Evolutionary conservation across 352 stramenopile species (phyloP).

Genomic region (Pythium rishiriense): DNA sequence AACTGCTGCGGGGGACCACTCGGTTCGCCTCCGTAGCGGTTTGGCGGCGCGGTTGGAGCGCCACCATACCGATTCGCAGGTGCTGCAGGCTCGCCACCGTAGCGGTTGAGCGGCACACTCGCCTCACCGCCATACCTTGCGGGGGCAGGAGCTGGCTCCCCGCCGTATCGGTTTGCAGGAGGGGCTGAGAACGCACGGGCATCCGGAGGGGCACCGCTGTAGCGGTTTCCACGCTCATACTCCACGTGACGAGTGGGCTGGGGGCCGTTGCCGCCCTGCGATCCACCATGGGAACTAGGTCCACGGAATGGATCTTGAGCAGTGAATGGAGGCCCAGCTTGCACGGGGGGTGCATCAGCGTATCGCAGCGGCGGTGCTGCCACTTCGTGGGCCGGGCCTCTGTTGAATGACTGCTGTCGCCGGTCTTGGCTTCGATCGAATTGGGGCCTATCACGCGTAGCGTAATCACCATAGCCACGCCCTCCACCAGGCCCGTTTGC

Average conservation of each 20-base stretch:
- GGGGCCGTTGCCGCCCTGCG: slow-evolving; percentile 6
- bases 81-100: slow-evolving; percentile 7
- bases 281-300: slow-evolving; percentile 3
- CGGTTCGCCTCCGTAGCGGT: slow-evolving; percentile 9
- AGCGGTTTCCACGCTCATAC: slow-evolving; percentile 16
- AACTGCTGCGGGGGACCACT: slow-evolving; percentile 3
- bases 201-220: slow-evolving; percentile 9
- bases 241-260: slow-evolving; percentile 2
- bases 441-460: slow-evolving; percentile 14
- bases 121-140: slow-evolving; percentile 9
- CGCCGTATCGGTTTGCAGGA: slow-evolving; percentile 11
- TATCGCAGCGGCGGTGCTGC: slow-evolving; percentile 10
- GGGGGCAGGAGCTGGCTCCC: slow-evolving; percentile 3
- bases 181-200: not conserved
- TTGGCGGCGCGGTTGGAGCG: not conserved
- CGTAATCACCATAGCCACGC: slow-evolving; percentile 14
- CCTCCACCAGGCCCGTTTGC: not conserved
- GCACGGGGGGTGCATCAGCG: slow-evolving; percentile 9
- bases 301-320: slow-evolving; percentile 16
- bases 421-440: slow-evolving; percentile 18
- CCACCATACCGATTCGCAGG: slow-evolving; percentile 7
- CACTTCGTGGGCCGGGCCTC: not conserved
- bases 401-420: slow-evolving; percentile 5
- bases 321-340: slow-evolving; percentile 1
- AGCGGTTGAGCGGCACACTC: slow-evolving; percentile 5